Evolutionary conservation across 768 basidiomycete genomes (phyloP).

Genomic region (Rhizopogon salebrosus): DNA sequence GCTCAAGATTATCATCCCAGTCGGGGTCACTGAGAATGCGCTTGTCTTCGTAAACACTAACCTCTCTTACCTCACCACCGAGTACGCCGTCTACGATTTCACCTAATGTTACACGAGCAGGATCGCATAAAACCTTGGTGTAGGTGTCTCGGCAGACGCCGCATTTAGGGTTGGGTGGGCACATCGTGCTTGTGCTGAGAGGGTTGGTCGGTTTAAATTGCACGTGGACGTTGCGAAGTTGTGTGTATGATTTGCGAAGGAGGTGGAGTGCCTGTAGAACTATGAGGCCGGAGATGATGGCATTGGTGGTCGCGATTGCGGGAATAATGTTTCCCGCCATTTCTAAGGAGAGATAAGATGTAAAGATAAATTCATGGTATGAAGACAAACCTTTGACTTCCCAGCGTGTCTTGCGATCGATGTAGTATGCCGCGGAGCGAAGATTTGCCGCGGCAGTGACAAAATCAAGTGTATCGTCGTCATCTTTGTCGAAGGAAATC

Average conservation of each 20-base stretch:
- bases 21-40: conserved; percentile 88
- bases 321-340: conserved; percentile 99
- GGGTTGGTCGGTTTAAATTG: conserved; percentile 78
- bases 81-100: conserved; percentile 69
- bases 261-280: conserved; percentile 89
- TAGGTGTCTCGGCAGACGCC: conserved; percentile 88
- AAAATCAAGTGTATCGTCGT: conserved; percentile 94
- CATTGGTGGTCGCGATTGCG: conserved; percentile 98
- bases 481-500: conserved; percentile 95
- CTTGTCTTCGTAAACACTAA: conserved; percentile 84
- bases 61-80: conserved; percentile 45
- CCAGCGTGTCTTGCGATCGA: conserved; percentile 87
- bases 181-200: conserved; percentile 62
- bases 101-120: conserved; percentile 59
- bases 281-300: conserved; percentile 91
- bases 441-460: conserved; percentile 94
- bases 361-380: background rate
- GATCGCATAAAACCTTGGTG: conserved; percentile 67
- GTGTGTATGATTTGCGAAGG: conserved; percentile 56
- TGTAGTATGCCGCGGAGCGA: conserved; percentile 85
- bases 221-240: conserved; percentile 69
- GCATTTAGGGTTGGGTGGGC: conserved; percentile 70
- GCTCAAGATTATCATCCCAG: conserved; percentile 82
- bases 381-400: conserved; percentile 79
- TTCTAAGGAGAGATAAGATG: conserved; percentile 43